Conservation (phyloP, 495 filamentous ascomycete genomes). For the Xylaria longipes region DNA sequence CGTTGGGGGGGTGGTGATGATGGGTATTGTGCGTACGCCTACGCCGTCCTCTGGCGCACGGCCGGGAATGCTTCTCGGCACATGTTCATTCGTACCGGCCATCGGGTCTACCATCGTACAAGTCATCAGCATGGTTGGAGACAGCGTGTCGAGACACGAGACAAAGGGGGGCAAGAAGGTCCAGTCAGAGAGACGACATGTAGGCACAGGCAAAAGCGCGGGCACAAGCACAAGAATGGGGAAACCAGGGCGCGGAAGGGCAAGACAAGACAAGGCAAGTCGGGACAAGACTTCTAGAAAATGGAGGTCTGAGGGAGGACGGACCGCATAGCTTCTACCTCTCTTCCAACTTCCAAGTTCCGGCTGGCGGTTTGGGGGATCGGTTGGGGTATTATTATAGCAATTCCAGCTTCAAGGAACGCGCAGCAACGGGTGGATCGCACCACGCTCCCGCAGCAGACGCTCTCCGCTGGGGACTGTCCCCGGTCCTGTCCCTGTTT, state of each 20-base stretch:
- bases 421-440: conserved; percentile 24
- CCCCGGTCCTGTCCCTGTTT: conserved; percentile 5
- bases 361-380: conserved; percentile 3
- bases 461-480: neutral
- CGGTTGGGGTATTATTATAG: conserved; percentile 24
- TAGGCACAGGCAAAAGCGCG: conserved; percentile 3
- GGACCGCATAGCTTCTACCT: conserved; percentile 28
- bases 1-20: conserved; percentile 44
- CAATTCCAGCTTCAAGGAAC: conserved; percentile 23
- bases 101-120: conserved; percentile 49
- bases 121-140: conserved; percentile 37
- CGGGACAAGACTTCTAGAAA: conserved; percentile 16
- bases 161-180: conserved; percentile 33
- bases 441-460: conserved; percentile 20
- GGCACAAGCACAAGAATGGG: neutral
- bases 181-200: neutral
- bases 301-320: conserved; percentile 17
- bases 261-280: conserved; percentile 9
- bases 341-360: conserved; percentile 14
- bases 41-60: conserved; percentile 49
- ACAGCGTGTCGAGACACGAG: conserved; percentile 29
- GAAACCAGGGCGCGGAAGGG: neutral
- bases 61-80: conserved; percentile 47
- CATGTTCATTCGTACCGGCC: conserved; percentile 56
- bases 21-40: conserved; percentile 55